phyloP scores from a whole-genome alignment of 805 yeast species.

The Wickerhamiella allomyrinae region DNA sequence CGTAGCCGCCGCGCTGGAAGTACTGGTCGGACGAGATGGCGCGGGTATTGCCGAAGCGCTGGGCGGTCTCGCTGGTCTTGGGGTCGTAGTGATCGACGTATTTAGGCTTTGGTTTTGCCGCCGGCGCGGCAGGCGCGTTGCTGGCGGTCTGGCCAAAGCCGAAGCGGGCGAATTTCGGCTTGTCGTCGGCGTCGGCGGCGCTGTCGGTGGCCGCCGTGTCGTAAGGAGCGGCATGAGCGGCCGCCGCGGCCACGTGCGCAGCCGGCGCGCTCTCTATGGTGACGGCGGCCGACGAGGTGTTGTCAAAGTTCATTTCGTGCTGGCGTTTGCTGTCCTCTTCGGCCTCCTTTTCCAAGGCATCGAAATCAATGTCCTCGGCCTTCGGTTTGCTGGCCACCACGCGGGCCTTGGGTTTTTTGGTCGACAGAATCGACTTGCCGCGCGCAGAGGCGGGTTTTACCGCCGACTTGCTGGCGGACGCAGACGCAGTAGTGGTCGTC shows the following conservation, averaged over 20 bases:
- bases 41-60: slow-evolving; percentile 74
- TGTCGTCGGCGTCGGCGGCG: slow-evolving; percentile 2
- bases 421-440: slow-evolving; percentile 20
- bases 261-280: neutral
- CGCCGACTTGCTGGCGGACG: slow-evolving; percentile 5
- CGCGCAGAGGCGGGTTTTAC: slow-evolving; percentile 8
- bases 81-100: slow-evolving; percentile 35
- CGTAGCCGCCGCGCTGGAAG: slow-evolving; percentile 79
- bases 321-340: slow-evolving; percentile 62
- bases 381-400: slow-evolving; percentile 19
- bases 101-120: slow-evolving; percentile 12
- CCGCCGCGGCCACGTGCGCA: neutral
- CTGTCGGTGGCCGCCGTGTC: neutral
- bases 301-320: slow-evolving; percentile 1
- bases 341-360: slow-evolving; percentile 63
- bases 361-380: slow-evolving; percentile 41
- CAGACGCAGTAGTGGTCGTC: slow-evolving; percentile 4
- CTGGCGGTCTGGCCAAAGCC: slow-evolving; percentile 20
- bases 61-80: slow-evolving; percentile 20
- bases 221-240: neutral
- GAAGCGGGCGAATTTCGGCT: slow-evolving; percentile 13
- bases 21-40: slow-evolving; percentile 92
- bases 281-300: slow-evolving; percentile 3
- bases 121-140: slow-evolving; percentile 14
- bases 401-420: slow-evolving; percentile 21